Conservation (phyloP, 2,329 filamentous ascomycete genomes). For the Lasiodiplodia citricola region DNA sequence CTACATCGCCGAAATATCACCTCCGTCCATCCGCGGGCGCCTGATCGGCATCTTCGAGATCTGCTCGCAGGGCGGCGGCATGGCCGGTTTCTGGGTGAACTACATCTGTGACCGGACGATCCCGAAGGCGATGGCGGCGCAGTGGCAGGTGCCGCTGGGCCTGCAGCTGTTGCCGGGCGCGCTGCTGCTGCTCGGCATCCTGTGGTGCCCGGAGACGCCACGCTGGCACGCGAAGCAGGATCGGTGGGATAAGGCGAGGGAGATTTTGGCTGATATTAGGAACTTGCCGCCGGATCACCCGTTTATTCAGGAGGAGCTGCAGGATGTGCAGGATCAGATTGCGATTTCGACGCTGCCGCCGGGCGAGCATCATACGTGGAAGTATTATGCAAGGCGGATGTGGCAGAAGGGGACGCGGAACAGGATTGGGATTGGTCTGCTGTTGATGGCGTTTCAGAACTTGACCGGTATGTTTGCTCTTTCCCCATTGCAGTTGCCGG, state of each 20-base stretch:
- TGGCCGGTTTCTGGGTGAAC: conserved; percentile 60
- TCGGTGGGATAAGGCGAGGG: conserved; percentile 64
- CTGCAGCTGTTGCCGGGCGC: conserved; percentile 40
- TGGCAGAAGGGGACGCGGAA: conserved; percentile 61
- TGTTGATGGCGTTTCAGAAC: conserved; percentile 70
- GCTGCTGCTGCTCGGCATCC: conserved; percentile 37
- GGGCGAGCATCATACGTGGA: conserved; percentile 49
- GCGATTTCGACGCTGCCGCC: conserved; percentile 63
- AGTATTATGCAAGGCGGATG: conserved; percentile 46
- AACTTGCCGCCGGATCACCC: conserved; percentile 54
- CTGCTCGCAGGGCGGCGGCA: conserved; percentile 49
- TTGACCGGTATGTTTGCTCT: conserved; percentile 62
- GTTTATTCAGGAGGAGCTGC: conserved; percentile 50
- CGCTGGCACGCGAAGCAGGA: conserved; percentile 71
- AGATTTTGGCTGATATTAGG: conserved; percentile 58
- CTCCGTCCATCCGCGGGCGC: conserved; percentile 51
- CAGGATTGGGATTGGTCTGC: conserved; percentile 68
- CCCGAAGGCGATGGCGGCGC: conserved; percentile 36
- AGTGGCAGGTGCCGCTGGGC: conserved; percentile 64
- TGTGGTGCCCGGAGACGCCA: conserved; percentile 52
- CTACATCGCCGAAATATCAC: conserved; percentile 53
- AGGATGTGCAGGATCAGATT: conserved; percentile 47
- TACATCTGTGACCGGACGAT: conserved; percentile 51
- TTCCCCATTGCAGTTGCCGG: rapidly evolving
- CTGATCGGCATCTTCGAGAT: conserved; percentile 57